phyloP scores from a whole-genome alignment of 2,329 filamentous ascomycete species.

The Teratosphaeria zuluensis region DNA sequence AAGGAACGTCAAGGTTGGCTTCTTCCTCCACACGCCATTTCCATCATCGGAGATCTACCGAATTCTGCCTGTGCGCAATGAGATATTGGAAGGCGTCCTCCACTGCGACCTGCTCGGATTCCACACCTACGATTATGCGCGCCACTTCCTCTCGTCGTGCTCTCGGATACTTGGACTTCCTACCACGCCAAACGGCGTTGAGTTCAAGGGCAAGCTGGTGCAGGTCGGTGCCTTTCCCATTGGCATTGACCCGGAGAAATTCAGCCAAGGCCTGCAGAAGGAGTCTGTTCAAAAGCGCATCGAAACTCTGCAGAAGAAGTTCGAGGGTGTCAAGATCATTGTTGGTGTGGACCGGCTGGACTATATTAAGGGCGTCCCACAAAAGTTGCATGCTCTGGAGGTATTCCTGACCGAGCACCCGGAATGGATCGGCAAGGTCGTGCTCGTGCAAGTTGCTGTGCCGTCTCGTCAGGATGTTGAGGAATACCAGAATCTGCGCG shows the following conservation, averaged over 20 bases:
- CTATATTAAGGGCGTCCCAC: constrained; percentile 97
- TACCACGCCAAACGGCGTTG: constrained; percentile 87
- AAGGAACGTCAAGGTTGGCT: constrained; percentile 93
- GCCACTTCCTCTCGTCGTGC: constrained; percentile 93
- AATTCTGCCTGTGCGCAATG: constrained; percentile 84
- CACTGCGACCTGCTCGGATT: constrained; percentile 95
- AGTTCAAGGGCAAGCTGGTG: constrained; percentile 79
- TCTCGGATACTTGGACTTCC: constrained; percentile 74
- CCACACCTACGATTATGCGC: constrained; percentile 98
- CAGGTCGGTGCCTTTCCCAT: constrained; percentile 95
- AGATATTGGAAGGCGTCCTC: constrained; percentile 75
- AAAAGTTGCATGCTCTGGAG: constrained; percentile 92
- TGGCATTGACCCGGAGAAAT: constrained; percentile 95
- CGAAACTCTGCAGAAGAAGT: constrained; percentile 73
- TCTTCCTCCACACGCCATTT: constrained; percentile 96
- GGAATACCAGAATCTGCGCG: constrained; percentile 92
- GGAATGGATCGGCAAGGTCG: constrained; percentile 96
- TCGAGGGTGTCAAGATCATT: constrained; percentile 90
- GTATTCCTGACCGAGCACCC: constrained; percentile 95
- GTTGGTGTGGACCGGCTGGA: constrained; percentile 94
- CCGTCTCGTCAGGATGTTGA: constrained; percentile 93
- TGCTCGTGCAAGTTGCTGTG: constrained; percentile 90
- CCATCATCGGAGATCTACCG: constrained; percentile 95
- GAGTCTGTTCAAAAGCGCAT: constrained; percentile 83
- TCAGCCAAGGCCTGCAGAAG: constrained; percentile 77